Evolutionary conservation across 2,329 filamentous ascomycete species (phyloP), one percentile per base, ranked within the genome.

Genomic region (Neonectria sp.): DNA sequence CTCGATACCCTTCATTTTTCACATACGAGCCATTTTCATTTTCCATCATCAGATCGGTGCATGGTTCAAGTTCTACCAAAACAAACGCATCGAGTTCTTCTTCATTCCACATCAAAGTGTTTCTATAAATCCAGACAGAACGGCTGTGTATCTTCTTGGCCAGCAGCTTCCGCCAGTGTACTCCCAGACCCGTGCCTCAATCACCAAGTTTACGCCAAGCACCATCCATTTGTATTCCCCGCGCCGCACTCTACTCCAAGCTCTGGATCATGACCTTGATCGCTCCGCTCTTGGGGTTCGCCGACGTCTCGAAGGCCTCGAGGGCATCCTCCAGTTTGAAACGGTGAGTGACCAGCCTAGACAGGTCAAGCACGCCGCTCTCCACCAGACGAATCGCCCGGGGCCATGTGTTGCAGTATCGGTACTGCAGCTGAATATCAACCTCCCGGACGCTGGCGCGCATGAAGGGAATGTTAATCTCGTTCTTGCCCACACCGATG

Each of bases 401-500:
- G 37, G 95, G 96, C 95, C 95, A 98, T 25, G 94, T 97, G 85
- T 98, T 98, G 84, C 89, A 89, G 86, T 98, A 98, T 68, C 96
- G 90, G 85, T 98, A 98, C 85, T 98, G 95, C 82, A 98, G 96
- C 84, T 97, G 94, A 68, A 98, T 86, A 82, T 98, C 95, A 74
- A 98, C 93, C 84, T 98, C 96, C 71, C 93, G 89, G 6, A 95
- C 95, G 76, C 92, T 95, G 65, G 95, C 88, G 58, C 94, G 86
- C 95, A 98, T 98, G 82, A 98, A 98, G 31, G 95, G 95, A 71
- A 98, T 92, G 82, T 90, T 94, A 86, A 98, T 96, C 86, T 98
- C 94, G 80, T 96, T 95, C 87, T 93, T 95, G 73, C 95, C 96
- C 3, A 98, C 95, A 46, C 95, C 95, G 72, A 98, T 97, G 71